These are phyloP conservation scores for Backusella psychrophila DNA, from an alignment of 192 early-diverging fungal species.

Conservation along the genomic window DNA sequence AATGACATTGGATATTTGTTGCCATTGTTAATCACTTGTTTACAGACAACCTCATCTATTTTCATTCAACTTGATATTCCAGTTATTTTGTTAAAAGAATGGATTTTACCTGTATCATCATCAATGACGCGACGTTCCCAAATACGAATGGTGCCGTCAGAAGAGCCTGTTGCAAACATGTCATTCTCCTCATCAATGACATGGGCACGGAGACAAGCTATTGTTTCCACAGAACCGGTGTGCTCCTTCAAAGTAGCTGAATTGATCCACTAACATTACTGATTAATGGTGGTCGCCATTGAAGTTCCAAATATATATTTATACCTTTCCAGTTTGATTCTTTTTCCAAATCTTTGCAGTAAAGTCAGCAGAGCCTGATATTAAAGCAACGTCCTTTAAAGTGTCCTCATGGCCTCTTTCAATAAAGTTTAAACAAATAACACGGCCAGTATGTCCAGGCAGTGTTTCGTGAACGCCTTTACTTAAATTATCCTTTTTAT, in stretches of 20 bases:
- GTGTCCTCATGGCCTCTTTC: conserved; percentile 49
- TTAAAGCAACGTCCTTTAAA: conserved; percentile 58
- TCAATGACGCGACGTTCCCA: conserved; percentile 56
- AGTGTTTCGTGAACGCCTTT: conserved; percentile 59
- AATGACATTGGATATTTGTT: conserved; percentile 67
- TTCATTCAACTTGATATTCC: conserved; percentile 15
- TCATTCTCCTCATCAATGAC: conserved; percentile 43
- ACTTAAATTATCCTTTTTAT: conserved; percentile 39
- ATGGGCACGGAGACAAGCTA: conserved; percentile 55
- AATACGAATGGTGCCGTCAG: conserved; percentile 70
- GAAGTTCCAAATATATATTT: neutral
- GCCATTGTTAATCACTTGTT: conserved; percentile 71
- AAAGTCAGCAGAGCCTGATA: conserved; percentile 79
- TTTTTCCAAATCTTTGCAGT: conserved; percentile 76
- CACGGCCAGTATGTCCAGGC: conserved; percentile 71
- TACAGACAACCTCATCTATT: conserved; percentile 47
- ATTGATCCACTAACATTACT: conserved; percentile 51
- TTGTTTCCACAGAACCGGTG: conserved; percentile 58
- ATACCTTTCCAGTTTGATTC: conserved; percentile 14
- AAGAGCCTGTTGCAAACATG: conserved; percentile 64
- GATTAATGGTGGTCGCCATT: too few relatives aligned
- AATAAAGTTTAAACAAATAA: conserved; percentile 75
- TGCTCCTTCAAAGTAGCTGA: conserved; percentile 69
- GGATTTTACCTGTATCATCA: conserved; percentile 25
- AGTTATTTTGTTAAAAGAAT: neutral